Conservation (phyloP, 768 basidiomycete species). For the Auriscalpium orientale region DNA sequence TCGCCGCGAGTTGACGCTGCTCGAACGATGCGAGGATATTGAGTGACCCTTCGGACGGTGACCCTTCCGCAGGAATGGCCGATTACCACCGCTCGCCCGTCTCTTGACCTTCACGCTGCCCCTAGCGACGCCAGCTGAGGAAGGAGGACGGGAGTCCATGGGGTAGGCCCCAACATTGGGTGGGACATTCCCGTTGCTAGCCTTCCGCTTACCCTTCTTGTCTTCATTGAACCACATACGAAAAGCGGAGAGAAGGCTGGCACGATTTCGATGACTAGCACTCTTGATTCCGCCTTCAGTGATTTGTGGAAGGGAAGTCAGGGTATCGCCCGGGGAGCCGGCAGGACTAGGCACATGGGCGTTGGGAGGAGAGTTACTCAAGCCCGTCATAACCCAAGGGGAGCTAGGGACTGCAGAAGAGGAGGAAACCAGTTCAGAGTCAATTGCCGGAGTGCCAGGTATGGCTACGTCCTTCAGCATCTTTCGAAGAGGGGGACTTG, state of each 20-base stretch:
- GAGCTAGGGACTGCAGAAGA: constrained; percentile 30
- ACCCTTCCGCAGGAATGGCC: constrained; percentile 22
- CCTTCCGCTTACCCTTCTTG: constrained; percentile 78
- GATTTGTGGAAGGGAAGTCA: constrained; percentile 39
- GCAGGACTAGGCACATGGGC: constrained; percentile 34
- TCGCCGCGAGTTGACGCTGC: constrained; percentile 83
- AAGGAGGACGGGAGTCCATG: constrained; percentile 6
- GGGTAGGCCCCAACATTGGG: constrained; percentile 2
- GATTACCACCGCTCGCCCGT: constrained; percentile 36
- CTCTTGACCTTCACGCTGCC: constrained; percentile 37
- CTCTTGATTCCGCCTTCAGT: constrained; percentile 27
- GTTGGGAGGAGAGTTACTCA: constrained; percentile 21
- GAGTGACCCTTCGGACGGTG: constrained; percentile 64
- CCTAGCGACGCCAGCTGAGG: constrained; percentile 11
- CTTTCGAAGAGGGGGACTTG: constrained; percentile 61
- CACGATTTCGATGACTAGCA: constrained; percentile 48
- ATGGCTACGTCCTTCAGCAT: constrained; percentile 35
- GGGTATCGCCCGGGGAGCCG: constrained; percentile 46
- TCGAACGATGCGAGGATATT: constrained; percentile 78
- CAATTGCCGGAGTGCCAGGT: constrained; percentile 46
- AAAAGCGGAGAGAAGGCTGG: constrained; percentile 79
- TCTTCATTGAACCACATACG: constrained; percentile 92
- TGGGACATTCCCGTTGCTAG: constrained; percentile 10
- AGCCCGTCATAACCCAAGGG: constrained; percentile 55
- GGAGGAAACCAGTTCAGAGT: constrained; percentile 25